Evolutionary conservation across 257 asterid species (phyloP), one percentile per base, ranked within the genome.

Genomic region (Jacaranda mimosifolia): DNA sequence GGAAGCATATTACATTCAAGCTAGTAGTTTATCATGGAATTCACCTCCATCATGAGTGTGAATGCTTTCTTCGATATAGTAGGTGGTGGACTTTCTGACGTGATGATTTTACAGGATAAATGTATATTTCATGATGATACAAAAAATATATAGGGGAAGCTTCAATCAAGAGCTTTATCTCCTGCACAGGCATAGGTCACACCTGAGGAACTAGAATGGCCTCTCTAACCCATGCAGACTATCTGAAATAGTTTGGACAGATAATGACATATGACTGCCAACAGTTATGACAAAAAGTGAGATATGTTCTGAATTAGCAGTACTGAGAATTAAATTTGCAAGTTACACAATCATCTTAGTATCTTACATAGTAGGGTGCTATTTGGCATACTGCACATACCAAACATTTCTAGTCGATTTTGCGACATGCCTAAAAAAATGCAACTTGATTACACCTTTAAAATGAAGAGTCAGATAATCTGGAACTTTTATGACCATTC

Each of bases 41-140:
- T 53, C 58, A 19, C 72, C 45, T 9, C n/a, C n/a, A 0, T 52
- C 40, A 35, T 3, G 18, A 40, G 60, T 5, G 39, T 35, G 38
- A 46, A 32, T 12, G 74, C 38, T 40, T 18, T 38, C 68, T 68
- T 68, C 60, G 49, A 17, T 38, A 53, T 55, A 53, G 57, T 17
- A 26, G 52, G 3, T 75, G 9, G 10, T 15, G 17, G 63, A 12
- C 32, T 46, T 19, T 51, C 21, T 11, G 35, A n/a, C 7, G 32
- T 68, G 43, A 39, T 10, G 53, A 70, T 60, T 70, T 70, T 63
- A 55, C 18, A n/a, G 46, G 7, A 42, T 12, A 15, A 70, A 48
- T 35, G 40, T 12, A 42, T 12, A 6, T n/a, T 48, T 66, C 32
- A 48, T 74, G 70, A 48, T 74, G 70, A 52, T 42, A 64, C 72